These are phyloP conservation scores for Fraxinus angustifolia DNA, from an alignment of 305 asterid genomes.

Conservation along the genomic window DNA sequence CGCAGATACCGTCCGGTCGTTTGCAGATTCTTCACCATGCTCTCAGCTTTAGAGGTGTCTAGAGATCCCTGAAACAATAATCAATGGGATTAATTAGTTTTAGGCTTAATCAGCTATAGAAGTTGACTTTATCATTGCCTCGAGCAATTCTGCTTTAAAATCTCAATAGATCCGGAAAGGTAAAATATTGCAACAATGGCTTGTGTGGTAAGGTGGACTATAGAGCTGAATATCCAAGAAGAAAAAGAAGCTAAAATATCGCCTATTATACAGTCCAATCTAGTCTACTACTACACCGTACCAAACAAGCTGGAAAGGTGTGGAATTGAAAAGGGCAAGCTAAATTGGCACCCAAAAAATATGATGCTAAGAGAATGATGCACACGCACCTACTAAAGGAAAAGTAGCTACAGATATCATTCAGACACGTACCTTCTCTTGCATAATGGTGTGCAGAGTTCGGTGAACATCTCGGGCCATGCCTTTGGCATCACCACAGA, in stretches of 20 bases:
- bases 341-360: slow-evolving; percentile 11
- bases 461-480: slow-evolving; percentile 98
- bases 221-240: background rate
- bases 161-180: background rate
- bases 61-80: slow-evolving; percentile 62
- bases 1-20: slow-evolving; percentile 75
- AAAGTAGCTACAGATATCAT: background rate
- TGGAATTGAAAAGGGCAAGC: slow-evolving; percentile 11
- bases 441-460: slow-evolving; percentile 78
- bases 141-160: background rate
- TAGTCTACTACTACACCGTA: background rate
- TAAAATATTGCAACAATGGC: background rate
- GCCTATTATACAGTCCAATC: background rate
- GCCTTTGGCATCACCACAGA: slow-evolving; percentile 98
- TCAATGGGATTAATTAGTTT: background rate
- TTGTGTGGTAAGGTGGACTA: background rate
- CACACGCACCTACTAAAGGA: slow-evolving; percentile 1
- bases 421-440: background rate
- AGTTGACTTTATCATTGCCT: background rate
- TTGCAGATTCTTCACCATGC: slow-evolving; percentile 90
- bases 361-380: background rate
- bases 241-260: background rate
- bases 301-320: slow-evolving; percentile 4
- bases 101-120: background rate
- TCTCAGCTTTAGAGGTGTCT: slow-evolving; percentile 82